Evolutionary conservation across 441 rosid species (phyloP).

Genomic region (Capsella rubella): DNA sequence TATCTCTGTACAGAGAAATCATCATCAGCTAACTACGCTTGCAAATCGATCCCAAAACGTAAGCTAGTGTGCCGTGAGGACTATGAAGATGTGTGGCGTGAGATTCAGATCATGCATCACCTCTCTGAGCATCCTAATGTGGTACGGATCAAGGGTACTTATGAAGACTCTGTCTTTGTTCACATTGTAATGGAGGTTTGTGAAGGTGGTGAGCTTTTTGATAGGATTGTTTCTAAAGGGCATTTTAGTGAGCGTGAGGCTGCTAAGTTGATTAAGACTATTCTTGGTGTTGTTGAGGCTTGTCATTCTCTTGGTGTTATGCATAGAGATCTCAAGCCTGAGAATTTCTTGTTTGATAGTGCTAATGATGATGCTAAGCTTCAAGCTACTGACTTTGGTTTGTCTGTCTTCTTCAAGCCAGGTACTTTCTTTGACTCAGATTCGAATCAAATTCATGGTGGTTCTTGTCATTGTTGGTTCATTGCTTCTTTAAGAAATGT

Average conservation of each 20-base stretch:
- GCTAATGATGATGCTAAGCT: constrained; percentile 57
- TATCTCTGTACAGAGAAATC: constrained; percentile 57
- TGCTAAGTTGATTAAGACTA: constrained; percentile 62
- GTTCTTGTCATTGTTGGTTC: constrained; percentile 6
- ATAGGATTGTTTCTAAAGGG: constrained; percentile 61
- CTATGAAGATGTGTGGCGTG: constrained; percentile 81
- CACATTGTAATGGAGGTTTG: constrained; percentile 74
- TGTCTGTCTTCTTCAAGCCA: constrained; percentile 69
- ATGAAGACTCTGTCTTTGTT: constrained; percentile 57
- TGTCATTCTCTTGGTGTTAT: constrained; percentile 77
- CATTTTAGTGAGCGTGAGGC: constrained; percentile 68
- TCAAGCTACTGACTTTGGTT: constrained; percentile 67
- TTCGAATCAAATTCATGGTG: background rate
- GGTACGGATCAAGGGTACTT: constrained; percentile 60
- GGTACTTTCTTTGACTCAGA: constrained; percentile 40
- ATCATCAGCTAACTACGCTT: constrained; percentile 49
- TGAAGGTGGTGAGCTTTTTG: constrained; percentile 68
- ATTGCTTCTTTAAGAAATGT: constrained; percentile 15
- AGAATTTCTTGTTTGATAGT: constrained; percentile 66
- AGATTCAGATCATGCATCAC: constrained; percentile 79
- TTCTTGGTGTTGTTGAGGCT: constrained; percentile 66
- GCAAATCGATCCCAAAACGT: constrained; percentile 66
- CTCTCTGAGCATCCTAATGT: constrained; percentile 60
- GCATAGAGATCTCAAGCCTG: constrained; percentile 77
- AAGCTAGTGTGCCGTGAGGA: constrained; percentile 73